A percentile compares a stretch with the other conserved stretches of the same genome.
Evolutionary conservation across 139 green algal genomes (phyloP).

Genomic region (Tetraselmis chui): DNA sequence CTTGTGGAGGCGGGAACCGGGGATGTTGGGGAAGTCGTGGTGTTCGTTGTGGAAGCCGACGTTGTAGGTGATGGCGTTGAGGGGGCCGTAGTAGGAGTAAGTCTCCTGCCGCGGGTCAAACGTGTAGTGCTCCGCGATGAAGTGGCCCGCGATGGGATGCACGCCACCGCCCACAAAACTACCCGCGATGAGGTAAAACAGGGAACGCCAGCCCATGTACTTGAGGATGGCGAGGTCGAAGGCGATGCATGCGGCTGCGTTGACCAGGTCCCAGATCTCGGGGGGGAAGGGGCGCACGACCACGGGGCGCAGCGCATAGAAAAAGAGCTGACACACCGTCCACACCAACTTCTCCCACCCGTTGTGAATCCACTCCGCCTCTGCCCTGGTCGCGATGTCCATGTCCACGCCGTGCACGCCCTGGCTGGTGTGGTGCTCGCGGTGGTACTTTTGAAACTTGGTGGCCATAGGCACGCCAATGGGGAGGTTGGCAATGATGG

Average conservation of each 20-base stretch:
- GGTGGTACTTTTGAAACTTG: constrained; percentile 67
- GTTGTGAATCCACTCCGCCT: constrained; percentile 31
- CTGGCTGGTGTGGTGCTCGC: constrained; percentile 65
- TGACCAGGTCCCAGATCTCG: constrained; percentile 35
- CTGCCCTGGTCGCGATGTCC: constrained; percentile 45
- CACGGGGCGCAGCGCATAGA: constrained; percentile 58
- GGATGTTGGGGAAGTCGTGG: constrained; percentile 73
- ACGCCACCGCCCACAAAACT: constrained; percentile 45
- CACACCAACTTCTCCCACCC: constrained; percentile 32
- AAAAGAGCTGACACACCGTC: constrained; percentile 44
- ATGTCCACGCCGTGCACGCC: constrained; percentile 57
- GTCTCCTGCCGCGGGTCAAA: constrained; percentile 63
- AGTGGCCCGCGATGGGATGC: constrained; percentile 66
- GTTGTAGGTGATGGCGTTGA: constrained; percentile 67
- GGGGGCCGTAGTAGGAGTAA: constrained; percentile 69
- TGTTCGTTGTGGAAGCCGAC: constrained; percentile 79
- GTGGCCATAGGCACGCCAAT: constrained; percentile 52
- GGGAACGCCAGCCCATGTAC: constrained; percentile 38
- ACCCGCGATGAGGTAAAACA: constrained; percentile 51
- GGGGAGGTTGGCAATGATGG: constrained; percentile 47
- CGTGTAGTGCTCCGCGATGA: constrained; percentile 72
- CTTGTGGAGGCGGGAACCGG: constrained; percentile 51
- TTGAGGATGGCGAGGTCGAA: constrained; percentile 41
- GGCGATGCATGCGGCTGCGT: constrained; percentile 33
- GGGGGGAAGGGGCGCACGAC: constrained; percentile 36